Evolutionary conservation across 345 rosid species (phyloP).

Genomic region (Hevea brasiliensis): DNA sequence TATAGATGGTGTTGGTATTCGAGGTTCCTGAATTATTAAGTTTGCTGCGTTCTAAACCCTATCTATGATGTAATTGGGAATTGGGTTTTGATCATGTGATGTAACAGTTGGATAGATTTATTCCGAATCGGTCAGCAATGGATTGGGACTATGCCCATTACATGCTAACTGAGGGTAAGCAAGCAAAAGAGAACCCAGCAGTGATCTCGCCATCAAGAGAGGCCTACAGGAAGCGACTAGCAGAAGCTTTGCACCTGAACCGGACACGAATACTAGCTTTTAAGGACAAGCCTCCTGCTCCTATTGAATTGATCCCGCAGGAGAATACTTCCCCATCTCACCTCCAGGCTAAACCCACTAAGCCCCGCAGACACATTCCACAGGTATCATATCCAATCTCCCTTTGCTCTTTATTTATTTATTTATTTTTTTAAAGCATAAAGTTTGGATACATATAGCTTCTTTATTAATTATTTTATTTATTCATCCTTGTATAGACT

Average conservation of each 20-base stretch:
- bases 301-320: constrained; percentile 26
- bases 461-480: not conserved
- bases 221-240: constrained; percentile 60
- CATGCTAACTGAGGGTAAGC: constrained; percentile 37
- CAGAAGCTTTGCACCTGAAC: constrained; percentile 61
- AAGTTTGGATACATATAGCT: not conserved
- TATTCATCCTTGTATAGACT: not conserved
- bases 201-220: constrained; percentile 56
- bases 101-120: constrained; percentile 17
- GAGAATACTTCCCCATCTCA: constrained; percentile 8
- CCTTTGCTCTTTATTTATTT: too few species aligned
- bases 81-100: not conserved
- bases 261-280: constrained; percentile 68
- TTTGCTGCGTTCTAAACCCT: too few species aligned
- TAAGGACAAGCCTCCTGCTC: constrained; percentile 59
- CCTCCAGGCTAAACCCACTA: constrained; percentile 1
- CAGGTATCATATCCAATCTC: not conserved
- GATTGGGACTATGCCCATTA: constrained; percentile 22
- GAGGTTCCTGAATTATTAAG: not conserved
- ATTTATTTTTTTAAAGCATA: not conserved
- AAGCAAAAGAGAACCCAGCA: constrained; percentile 40
- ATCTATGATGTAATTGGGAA: too few species aligned
- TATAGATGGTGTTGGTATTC: not conserved
- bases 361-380: constrained; percentile 19
- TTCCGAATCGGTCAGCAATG: constrained; percentile 24